Evolutionary conservation across 108 stramenopile genomes (phyloP), one percentile per base, ranked within the genome.

Genomic region (Nannochloropsis oceanica): DNA sequence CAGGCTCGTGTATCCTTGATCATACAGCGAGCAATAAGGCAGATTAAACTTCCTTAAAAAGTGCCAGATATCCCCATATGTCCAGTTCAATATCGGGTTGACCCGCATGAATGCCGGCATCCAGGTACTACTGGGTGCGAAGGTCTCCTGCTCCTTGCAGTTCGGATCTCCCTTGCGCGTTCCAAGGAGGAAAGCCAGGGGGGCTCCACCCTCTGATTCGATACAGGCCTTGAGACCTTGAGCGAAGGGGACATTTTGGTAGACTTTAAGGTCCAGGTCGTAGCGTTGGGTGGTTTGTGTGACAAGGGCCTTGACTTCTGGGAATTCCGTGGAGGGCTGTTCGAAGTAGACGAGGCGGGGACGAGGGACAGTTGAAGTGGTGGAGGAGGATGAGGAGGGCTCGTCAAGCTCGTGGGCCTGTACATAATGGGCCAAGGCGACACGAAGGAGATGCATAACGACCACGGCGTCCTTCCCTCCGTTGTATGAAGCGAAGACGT

Each of bases 381-480:
- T 18, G 22, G 59, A 73, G 59, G 59, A 73, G 22, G 59, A n/a
- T 8, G 59, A 73, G 59, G 59, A 73, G 59, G 59, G 59, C 22
- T n/a, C n/a, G 59, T 73, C 59, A n/a, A 73, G 73, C 12, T 83
- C 86, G 12, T 82, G 22, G 26, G 82, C 81, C 43, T 89, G 14
- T 27, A 87, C 88, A 81, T 93, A 92, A 26, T 95, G 85, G 13
- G 96, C 97, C 84, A 93, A 91, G 0, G 94, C 96, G 8, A 96
- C 97, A 44, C 99, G 92, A 44, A 96, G 86, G 85, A 98, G 88
- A 86, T 98, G 95, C 84, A 98, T 89, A 83, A 98, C 94, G 0
- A 97, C 99, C 13, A 94, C 94, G 14, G 96, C 96, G 92, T 99
- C 99, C 84, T 99, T 99, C 10, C 99, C 99, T 11, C 99, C 99